phyloP scores from a whole-genome alignment of 768 basidiomycete genomes.

The Lactarius pseudohatsudake region DNA sequence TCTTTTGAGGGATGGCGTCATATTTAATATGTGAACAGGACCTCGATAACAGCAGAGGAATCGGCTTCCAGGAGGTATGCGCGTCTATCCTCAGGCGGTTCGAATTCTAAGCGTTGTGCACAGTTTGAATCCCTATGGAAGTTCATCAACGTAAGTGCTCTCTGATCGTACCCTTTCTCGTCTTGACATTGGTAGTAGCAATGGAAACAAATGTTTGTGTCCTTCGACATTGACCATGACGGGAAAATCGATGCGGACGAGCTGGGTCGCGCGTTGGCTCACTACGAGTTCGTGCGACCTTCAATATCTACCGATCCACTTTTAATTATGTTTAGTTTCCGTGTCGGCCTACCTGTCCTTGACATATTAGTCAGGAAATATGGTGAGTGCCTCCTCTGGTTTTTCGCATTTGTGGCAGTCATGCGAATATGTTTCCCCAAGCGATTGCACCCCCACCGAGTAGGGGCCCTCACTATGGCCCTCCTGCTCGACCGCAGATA shows the following conservation, averaged over 20 bases:
- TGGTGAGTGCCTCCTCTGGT: neutral
- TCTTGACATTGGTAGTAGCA: slow-evolving; percentile 13
- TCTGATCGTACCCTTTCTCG: neutral
- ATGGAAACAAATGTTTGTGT: slow-evolving; percentile 16
- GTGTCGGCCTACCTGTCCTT: slow-evolving; percentile 3
- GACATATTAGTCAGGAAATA: slow-evolving; percentile 18
- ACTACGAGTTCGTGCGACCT: slow-evolving; percentile 9
- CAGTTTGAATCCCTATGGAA: slow-evolving; percentile 19
- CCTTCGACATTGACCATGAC: slow-evolving; percentile 8
- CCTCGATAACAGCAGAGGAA: slow-evolving; percentile 7
- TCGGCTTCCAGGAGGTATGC: slow-evolving; percentile 16
- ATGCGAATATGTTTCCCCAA: neutral
- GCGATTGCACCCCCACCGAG: neutral
- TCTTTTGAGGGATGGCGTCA: neutral
- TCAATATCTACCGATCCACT: neutral
- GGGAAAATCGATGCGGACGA: slow-evolving; percentile 10
- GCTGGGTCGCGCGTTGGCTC: slow-evolving; percentile 6
- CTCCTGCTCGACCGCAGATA: slow-evolving; percentile 1
- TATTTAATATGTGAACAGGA: slow-evolving; percentile 4
- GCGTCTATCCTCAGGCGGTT: neutral
- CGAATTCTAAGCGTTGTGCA: neutral
- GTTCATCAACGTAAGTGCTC: slow-evolving; percentile 8
- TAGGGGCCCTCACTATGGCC: neutral
- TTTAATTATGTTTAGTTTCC: slow-evolving; percentile 3
- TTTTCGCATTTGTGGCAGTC: neutral